Evolutionary conservation across 495 filamentous ascomycete genomes (phyloP).

Genomic region (Neurospora hispaniola): DNA sequence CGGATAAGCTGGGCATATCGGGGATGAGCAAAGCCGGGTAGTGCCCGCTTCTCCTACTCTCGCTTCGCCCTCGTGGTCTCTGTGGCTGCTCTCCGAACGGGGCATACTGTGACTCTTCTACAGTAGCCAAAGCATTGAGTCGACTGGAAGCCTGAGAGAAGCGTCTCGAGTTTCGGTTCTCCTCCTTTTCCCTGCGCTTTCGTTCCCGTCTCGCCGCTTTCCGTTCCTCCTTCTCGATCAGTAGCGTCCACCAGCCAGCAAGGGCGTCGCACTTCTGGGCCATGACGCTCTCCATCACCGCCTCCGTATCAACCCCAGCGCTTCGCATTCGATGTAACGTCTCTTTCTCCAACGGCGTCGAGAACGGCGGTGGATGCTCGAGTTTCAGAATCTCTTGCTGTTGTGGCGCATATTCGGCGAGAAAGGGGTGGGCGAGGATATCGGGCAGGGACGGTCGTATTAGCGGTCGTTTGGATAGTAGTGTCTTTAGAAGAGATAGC

Average conservation of each 20-base stretch:
- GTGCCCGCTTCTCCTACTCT: conserved; percentile 38
- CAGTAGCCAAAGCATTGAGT: conserved; percentile 65
- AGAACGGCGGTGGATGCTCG: conserved; percentile 74
- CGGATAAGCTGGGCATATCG: conserved; percentile 53
- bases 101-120: conserved; percentile 48
- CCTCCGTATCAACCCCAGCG: conserved; percentile 88
- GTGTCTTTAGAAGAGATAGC: conserved; percentile 56
- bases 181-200: conserved; percentile 78
- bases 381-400: conserved; percentile 86
- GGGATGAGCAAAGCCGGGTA: conserved; percentile 40
- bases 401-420: conserved; percentile 75
- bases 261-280: conserved; percentile 80
- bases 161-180: conserved; percentile 68
- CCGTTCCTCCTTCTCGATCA: conserved; percentile 92
- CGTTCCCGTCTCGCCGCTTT: conserved; percentile 76
- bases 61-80: conserved; percentile 44
- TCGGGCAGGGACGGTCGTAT: conserved; percentile 78
- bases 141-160: conserved; percentile 80
- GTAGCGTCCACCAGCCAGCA: conserved; percentile 91
- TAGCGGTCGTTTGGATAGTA: conserved; percentile 83
- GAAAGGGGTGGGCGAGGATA: conserved; percentile 79
- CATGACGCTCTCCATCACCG: conserved; percentile 87
- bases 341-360: conserved; percentile 80
- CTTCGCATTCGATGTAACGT: conserved; percentile 89
- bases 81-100: conserved; percentile 33